phyloP scores from a whole-genome alignment of 2,329 filamentous ascomycete genomes.

The Allantophomopsis lycopodina region DNA sequence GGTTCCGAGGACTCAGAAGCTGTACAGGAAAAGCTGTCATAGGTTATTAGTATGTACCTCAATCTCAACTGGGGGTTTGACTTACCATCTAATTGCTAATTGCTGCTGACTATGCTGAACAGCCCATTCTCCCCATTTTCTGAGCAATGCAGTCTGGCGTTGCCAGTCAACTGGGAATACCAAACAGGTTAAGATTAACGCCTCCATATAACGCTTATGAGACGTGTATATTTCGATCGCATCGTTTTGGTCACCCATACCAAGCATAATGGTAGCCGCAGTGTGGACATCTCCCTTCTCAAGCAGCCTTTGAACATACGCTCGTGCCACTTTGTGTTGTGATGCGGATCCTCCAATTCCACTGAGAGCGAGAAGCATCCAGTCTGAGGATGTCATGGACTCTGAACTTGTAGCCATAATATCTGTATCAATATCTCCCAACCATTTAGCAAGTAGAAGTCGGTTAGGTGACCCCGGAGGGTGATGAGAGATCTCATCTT shows the following conservation, averaged over 20 bases:
- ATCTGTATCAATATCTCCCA: slow-evolving; percentile 73
- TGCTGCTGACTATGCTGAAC: slow-evolving; percentile 79
- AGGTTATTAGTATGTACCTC: slow-evolving; percentile 2
- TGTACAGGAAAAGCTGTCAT: slow-evolving; percentile 69
- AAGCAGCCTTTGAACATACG: slow-evolving; percentile 80
- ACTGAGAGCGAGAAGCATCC: slow-evolving; percentile 90
- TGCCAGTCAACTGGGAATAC: slow-evolving; percentile 81
- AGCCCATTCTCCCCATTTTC: slow-evolving; percentile 91
- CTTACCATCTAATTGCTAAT: slow-evolving; percentile 69
- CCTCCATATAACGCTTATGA: slow-evolving; percentile 84
- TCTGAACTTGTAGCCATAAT: slow-evolving; percentile 68
- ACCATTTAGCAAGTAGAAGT: slow-evolving; percentile 82
- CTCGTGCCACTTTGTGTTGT: slow-evolving; percentile 79
- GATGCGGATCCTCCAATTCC: slow-evolving; percentile 68
- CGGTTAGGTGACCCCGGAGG: slow-evolving; percentile 59
- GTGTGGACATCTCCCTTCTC: slow-evolving; percentile 86
- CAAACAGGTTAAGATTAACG: slow-evolving; percentile 74
- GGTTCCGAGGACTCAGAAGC: slow-evolving; percentile 73
- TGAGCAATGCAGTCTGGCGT: slow-evolving; percentile 72
- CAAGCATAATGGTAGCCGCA: slow-evolving; percentile 83
- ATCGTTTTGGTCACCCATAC: slow-evolving; percentile 83
- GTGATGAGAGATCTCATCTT: slow-evolving; percentile 72
- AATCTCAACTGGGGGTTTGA: background rate
- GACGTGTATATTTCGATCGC: slow-evolving; percentile 95
- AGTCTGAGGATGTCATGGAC: slow-evolving; percentile 86